Percentiles rank a stretch among this genome's conserved stretches.
Conservation (phyloP, 2,329 filamentous ascomycete species). For the Cordyceps farinosa region DNA sequence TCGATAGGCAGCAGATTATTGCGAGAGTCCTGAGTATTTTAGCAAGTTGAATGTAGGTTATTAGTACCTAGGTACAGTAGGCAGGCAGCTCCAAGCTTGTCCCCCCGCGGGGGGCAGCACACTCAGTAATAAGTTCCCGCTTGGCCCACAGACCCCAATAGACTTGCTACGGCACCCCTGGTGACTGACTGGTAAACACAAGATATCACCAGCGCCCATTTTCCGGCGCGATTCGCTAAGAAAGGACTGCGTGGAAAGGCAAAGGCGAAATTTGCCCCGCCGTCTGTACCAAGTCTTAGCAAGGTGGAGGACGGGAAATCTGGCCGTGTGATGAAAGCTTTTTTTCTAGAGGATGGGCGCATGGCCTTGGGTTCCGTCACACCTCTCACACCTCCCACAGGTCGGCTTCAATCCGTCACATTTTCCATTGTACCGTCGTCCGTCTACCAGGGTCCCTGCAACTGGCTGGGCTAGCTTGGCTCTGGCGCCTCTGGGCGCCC, state of each 20-base stretch:
- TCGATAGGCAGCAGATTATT: not conserved
- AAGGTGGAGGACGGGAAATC: not conserved
- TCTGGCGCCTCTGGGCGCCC: not conserved
- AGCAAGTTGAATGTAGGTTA: no score
- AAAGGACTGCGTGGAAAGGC: not conserved
- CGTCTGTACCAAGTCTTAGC: not conserved
- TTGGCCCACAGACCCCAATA: not conserved
- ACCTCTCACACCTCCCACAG: not conserved
- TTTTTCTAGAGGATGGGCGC: not conserved
- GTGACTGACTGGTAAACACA: not conserved
- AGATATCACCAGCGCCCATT: not conserved
- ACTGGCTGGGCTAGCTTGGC: not conserved
- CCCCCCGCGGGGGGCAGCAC: not conserved
- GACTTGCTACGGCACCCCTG: not conserved
- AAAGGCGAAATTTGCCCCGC: not conserved
- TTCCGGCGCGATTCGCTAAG: not conserved
- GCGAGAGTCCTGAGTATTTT: not conserved
- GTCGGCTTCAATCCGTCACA: not conserved
- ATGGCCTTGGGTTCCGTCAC: not conserved
- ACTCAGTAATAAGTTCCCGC: not conserved
- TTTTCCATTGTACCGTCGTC: no score
- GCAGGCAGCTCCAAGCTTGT: not conserved
- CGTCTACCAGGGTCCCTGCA: not conserved
- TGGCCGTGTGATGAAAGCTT: not conserved
- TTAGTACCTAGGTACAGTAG: not conserved